Evolutionary conservation across 441 rosid species (phyloP).

Genomic region (Eugenia klotzschiana): DNA sequence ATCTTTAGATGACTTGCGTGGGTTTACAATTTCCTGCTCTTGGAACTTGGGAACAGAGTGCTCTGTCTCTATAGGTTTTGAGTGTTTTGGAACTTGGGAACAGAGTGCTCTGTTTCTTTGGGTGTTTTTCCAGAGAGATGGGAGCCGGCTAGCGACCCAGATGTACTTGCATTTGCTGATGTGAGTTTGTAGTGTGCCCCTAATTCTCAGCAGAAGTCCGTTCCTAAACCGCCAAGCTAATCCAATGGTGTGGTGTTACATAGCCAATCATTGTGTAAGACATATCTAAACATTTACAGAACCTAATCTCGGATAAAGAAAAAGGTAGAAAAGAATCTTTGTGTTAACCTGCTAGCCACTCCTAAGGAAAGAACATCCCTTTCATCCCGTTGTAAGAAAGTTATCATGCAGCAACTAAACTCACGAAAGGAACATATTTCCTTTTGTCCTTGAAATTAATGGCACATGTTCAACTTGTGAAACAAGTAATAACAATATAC

Average conservation of each 20-base stretch:
- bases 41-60: not conserved
- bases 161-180: not conserved
- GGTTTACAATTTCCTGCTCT: not conserved
- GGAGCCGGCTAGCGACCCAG: not conserved
- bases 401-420: not conserved
- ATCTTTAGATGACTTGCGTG: not conserved
- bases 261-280: not conserved
- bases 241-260: not conserved
- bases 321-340: not conserved
- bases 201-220: not conserved
- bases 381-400: not conserved
- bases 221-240: not conserved
- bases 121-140: not conserved
- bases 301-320: not conserved
- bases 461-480: no score
- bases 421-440: not conserved
- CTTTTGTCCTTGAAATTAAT: no score
- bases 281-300: not conserved
- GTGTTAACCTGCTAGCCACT: not conserved
- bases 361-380: not conserved
- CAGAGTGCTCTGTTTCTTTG: not conserved
- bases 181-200: not conserved
- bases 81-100: not conserved
- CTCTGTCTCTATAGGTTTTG: not conserved
- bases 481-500: no score